These are phyloP conservation scores for Fonsecaea pugnacius DNA, from an alignment of 2,329 filamentous ascomycete species.

Conservation along the genomic window DNA sequence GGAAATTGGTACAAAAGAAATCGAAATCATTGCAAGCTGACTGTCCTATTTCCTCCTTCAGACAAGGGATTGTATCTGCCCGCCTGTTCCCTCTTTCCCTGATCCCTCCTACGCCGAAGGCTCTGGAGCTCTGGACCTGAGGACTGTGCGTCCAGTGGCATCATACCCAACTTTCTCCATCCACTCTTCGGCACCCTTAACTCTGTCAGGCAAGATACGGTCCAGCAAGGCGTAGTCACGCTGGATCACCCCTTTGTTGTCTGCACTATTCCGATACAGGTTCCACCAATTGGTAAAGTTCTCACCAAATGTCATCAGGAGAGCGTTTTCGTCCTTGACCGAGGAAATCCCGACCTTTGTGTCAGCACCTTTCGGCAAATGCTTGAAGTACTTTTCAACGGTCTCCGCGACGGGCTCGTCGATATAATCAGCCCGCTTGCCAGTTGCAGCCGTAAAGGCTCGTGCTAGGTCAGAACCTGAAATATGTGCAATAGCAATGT, in stretches of 20 bases:
- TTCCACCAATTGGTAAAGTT: slow-evolving; percentile 60
- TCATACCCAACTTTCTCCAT: slow-evolving; percentile 40
- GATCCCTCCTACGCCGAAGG: background rate
- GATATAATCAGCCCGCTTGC: slow-evolving; percentile 47
- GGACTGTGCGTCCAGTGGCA: background rate
- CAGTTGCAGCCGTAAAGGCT: slow-evolving; percentile 51
- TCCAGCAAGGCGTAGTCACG: slow-evolving; percentile 57
- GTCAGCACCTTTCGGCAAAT: slow-evolving; percentile 22
- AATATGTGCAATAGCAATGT: slow-evolving; percentile 50
- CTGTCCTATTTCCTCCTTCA: no score
- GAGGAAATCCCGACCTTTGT: slow-evolving; percentile 38
- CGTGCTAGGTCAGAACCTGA: slow-evolving; percentile 46
- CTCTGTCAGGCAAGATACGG: slow-evolving; percentile 55
- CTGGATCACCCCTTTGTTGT: slow-evolving; percentile 48
- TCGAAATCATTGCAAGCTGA: no score
- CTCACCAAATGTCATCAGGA: slow-evolving; percentile 46
- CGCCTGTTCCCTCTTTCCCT: background rate
- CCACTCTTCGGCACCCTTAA: slow-evolving; percentile 56
- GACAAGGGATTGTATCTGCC: no score
- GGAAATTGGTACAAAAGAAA: no score
- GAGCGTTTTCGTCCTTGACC: slow-evolving; percentile 40
- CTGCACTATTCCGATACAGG: slow-evolving; percentile 49
- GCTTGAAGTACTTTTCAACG: slow-evolving; percentile 17
- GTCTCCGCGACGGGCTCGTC: slow-evolving; percentile 45
- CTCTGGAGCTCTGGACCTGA: background rate